Percentiles rank a stretch among this genome's conserved stretches.
phyloP scores from a whole-genome alignment of 2,329 filamentous ascomycete species.

The Penicillium sp. region DNA sequence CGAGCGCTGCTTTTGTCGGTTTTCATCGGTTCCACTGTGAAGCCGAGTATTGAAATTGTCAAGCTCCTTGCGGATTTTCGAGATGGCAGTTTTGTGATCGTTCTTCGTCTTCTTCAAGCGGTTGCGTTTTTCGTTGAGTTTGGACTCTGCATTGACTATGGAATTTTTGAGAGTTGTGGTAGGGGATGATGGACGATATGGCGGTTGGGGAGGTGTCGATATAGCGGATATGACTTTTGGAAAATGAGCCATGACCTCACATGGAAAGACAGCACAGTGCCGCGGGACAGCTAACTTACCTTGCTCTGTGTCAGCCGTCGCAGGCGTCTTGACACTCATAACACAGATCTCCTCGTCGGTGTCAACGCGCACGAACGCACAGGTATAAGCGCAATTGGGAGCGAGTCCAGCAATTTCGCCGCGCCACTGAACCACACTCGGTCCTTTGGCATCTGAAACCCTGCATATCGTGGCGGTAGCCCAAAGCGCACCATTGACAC shows the following conservation, averaged over 20 bases:
- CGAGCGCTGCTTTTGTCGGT: slow-evolving; percentile 62
- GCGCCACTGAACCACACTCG: slow-evolving; percentile 53
- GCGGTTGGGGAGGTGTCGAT: slow-evolving; percentile 56
- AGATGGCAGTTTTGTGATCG: slow-evolving; percentile 61
- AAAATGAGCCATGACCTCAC: slow-evolving; percentile 8
- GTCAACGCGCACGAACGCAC: slow-evolving; percentile 61
- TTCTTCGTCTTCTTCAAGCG: slow-evolving; percentile 61
- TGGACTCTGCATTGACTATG: slow-evolving; percentile 62
- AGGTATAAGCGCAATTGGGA: slow-evolving; percentile 64
- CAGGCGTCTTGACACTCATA: slow-evolving; percentile 63
- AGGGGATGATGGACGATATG: slow-evolving; percentile 64
- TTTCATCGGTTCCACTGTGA: slow-evolving; percentile 61
- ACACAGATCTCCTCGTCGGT: slow-evolving; percentile 60
- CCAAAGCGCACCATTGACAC: slow-evolving; percentile 67
- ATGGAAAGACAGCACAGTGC: background rate
- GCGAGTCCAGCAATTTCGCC: slow-evolving; percentile 67
- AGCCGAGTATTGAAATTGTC: slow-evolving; percentile 60
- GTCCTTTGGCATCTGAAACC: slow-evolving; percentile 47
- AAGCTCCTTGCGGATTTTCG: slow-evolving; percentile 62
- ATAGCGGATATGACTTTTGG: slow-evolving; percentile 37
- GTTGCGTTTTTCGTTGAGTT: slow-evolving; percentile 60
- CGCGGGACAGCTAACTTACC: slow-evolving; percentile 39
- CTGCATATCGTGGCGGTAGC: slow-evolving; percentile 59
- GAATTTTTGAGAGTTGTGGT: slow-evolving; percentile 66
- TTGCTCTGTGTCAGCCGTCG: slow-evolving; percentile 60